Percentiles rank a stretch among this genome's conserved stretches.
Conservation (phyloP, 805 yeast species). For the Maudiozyma barnettii region DNA sequence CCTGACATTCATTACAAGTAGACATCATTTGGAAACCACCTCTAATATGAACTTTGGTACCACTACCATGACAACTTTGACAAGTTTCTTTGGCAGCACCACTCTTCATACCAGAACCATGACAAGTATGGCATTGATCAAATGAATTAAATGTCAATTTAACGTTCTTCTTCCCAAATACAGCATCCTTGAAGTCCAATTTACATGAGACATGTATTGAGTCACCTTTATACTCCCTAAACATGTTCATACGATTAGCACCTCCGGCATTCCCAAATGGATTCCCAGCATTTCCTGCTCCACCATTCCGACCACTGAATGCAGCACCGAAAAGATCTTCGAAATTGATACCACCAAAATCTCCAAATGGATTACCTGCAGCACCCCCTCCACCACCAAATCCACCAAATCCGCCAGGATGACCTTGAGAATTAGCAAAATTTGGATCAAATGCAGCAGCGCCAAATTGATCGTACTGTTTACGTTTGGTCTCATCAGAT, state of each 20-base stretch:
- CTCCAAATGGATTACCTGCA: slow-evolving; percentile 27
- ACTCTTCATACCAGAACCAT: slow-evolving; percentile 74
- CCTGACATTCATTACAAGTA: slow-evolving; percentile 80
- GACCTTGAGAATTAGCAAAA: slow-evolving; percentile 27
- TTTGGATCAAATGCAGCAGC: slow-evolving; percentile 68
- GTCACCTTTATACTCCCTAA: slow-evolving; percentile 79
- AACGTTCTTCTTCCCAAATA: slow-evolving; percentile 61
- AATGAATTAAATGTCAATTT: slow-evolving; percentile 62
- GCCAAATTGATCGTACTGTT: slow-evolving; percentile 89
- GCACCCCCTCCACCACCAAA: slow-evolving; percentile 28
- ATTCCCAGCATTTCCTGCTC: slow-evolving; percentile 11
- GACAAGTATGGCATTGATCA: slow-evolving; percentile 69
- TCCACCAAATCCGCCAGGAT: slow-evolving; percentile 20
- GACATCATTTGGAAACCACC: slow-evolving; percentile 97
- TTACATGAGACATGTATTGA: slow-evolving; percentile 72
- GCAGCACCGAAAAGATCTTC: slow-evolving; percentile 58
- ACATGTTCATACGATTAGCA: slow-evolving; percentile 17
- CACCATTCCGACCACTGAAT: slow-evolving; percentile 31
- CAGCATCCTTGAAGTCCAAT: slow-evolving; percentile 75
- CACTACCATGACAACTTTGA: slow-evolving; percentile 84
- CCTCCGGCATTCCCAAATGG: neutral
- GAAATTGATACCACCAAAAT: slow-evolving; percentile 41
- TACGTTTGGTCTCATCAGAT: slow-evolving; percentile 73
- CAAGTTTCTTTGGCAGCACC: slow-evolving; percentile 70
- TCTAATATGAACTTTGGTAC: slow-evolving; percentile 72